These are phyloP conservation scores for Sphagnum fallax DNA, from an alignment of 228 moss, liverwort and hornwort genomes.

Conservation along the genomic window DNA sequence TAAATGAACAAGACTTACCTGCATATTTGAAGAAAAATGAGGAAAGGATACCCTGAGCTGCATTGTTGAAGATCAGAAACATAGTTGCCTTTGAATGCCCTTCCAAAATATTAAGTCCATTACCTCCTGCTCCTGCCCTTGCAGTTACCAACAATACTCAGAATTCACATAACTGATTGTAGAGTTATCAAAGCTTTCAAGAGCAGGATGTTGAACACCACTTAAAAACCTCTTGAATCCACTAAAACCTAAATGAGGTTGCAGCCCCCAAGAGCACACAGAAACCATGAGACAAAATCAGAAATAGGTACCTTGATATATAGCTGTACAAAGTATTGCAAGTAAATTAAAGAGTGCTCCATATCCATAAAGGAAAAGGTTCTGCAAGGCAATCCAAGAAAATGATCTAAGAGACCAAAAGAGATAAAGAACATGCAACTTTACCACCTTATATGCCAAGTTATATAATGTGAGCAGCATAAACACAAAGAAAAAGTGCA, in stretches of 20 bases:
- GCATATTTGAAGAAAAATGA: constrained; percentile 98
- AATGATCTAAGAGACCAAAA: neutral
- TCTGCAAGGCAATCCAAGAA: constrained; percentile 30
- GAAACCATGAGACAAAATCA: too few species aligned
- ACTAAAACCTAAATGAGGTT: too few species aligned
- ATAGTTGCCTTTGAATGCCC: constrained; percentile 89
- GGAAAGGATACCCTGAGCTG: constrained; percentile 96
- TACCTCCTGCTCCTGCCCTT: constrained; percentile 48
- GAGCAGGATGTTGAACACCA: too few species aligned
- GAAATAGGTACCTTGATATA: constrained; percentile 51
- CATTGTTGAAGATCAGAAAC: constrained; percentile 83
- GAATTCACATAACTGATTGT: neutral
- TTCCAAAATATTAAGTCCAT: constrained; percentile 69
- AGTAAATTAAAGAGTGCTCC: constrained; percentile 89
- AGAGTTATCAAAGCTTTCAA: too few species aligned
- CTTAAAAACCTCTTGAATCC: too few species aligned
- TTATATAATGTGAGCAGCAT: too few species aligned
- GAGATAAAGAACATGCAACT: too few species aligned
- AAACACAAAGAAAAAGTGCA: too few species aligned
- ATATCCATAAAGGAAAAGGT: constrained; percentile 87
- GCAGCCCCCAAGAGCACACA: too few species aligned
- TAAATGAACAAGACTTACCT: constrained; percentile 24
- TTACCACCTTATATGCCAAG: too few species aligned
- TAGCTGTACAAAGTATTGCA: constrained; percentile 51
- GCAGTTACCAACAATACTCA: neutral